Base-by-base conservation (phyloP, 352 stramenopile species). In the Pythium brachiatum region DNA sequence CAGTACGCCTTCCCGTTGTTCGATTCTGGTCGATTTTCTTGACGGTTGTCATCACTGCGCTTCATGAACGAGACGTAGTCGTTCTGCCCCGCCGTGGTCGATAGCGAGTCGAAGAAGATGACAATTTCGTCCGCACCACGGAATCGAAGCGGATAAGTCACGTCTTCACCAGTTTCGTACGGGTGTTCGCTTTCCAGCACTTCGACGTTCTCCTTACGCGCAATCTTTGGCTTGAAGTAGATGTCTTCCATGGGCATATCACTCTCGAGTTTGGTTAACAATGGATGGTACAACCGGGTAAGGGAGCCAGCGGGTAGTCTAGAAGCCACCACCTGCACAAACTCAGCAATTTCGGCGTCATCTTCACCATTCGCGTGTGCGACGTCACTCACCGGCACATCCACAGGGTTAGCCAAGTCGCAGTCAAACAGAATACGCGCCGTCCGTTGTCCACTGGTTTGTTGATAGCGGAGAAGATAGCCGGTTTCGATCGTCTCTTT, bases 11-110 rank as follows among this genome's bases (percentile, higher is more conserved):
- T 61, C 6, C 60, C 62, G 15, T 68, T 64, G 12, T 57, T 54
- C 0, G 61, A 57, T 20, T 72, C 62, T 9, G 52, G 53, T 20
- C 53, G 57, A 25, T 21, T 54, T 12, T 26, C 21, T 52, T 65
- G 52, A 20, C 64, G 56, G 21, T 68, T 57, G 46, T 64, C 52
- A 25, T 64, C 64, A 38, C 68, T 62, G 6, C 68, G 73, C 63
- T 89, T 91, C 9, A 72, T 53, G 50, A 97, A 96, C 34, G 79
- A 78, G 21, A 96, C 71, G 53, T 86, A 97, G 57, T 97, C 90
- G 44, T 86, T 90, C 18, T 75, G 73, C 6, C 73, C 70, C 39
- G 80, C 75, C 6, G 88, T 96, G 47, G 70, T 76, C 1, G 83
- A 93, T 53, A 69, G 60, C 47, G 86, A 64, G 70, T 97, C 90